Conservation (phyloP, 371 early-diverging fungal species). For the Cokeromyces recurvatus region DNA sequence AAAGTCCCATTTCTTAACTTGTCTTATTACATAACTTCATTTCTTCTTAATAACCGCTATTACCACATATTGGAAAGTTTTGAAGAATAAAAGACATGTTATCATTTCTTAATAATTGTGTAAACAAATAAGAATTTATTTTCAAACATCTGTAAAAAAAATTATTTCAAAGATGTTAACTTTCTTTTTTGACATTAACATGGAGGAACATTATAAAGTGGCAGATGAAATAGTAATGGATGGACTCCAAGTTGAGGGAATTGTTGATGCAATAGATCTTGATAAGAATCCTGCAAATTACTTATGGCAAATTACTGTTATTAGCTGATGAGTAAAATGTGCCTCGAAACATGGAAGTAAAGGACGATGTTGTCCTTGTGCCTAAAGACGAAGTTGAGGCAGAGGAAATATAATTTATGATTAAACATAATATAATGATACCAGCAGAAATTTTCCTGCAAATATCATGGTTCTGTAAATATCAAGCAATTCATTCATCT, state of each 20-base stretch:
- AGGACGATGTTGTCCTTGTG: too few species aligned
- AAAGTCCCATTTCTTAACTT: too few species aligned
- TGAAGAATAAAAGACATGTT: too few species aligned
- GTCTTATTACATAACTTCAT: too few species aligned
- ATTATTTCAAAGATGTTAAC: too few species aligned
- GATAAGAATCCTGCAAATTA: slow-evolving; percentile 1
- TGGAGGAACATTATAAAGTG: background rate
- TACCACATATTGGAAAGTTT: too few species aligned
- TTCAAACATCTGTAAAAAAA: background rate
- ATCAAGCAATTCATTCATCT: background rate
- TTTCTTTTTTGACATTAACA: background rate
- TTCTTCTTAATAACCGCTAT: too few species aligned
- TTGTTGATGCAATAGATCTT: slow-evolving; percentile 1
- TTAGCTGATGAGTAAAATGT: slow-evolving; percentile 1
- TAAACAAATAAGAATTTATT: background rate
- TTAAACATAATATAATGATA: too few species aligned
- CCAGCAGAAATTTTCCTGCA: background rate
- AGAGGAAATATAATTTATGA: too few species aligned
- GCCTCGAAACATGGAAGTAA: background rate
- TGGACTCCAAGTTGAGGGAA: background rate
- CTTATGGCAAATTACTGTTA: slow-evolving; percentile 1
- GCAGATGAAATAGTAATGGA: slow-evolving; percentile 3
- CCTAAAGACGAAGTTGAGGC: too few species aligned
- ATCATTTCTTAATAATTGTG: too few species aligned
- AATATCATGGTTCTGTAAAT: background rate